These are phyloP conservation scores for Euphrasia confusa DNA, from an alignment of 257 asterid genomes.

Conservation along the genomic window DNA sequence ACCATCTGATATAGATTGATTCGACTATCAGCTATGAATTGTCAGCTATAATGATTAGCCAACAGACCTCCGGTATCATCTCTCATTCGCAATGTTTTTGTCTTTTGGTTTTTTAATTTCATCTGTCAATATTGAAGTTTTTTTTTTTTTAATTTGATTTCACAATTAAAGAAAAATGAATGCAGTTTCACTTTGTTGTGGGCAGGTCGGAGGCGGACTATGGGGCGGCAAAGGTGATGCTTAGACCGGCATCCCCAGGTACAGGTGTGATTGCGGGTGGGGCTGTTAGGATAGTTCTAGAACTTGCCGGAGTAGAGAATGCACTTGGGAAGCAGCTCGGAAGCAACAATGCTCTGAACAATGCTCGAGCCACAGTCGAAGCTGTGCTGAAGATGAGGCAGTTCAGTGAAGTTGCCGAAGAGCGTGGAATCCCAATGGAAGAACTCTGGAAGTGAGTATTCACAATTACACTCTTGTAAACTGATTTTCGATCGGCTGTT, in stretches of 20 bases:
- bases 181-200: not conserved
- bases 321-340: slow-evolving; percentile 96
- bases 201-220: slow-evolving; percentile 70
- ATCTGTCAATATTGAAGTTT: too few relatives aligned
- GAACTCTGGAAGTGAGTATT: slow-evolving; percentile 77
- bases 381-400: slow-evolving; percentile 87
- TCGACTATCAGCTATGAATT: too few relatives aligned
- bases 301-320: slow-evolving; percentile 87
- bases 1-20: too few relatives aligned
- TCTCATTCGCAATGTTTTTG: too few relatives aligned
- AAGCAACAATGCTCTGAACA: slow-evolving; percentile 89
- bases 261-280: slow-evolving; percentile 99
- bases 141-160: too few relatives aligned
- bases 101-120: too few relatives aligned
- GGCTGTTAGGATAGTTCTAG: slow-evolving; percentile 81
- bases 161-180: too few relatives aligned
- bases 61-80: too few relatives aligned
- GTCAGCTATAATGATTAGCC: too few relatives aligned
- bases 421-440: slow-evolving; percentile 97
- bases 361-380: slow-evolving; percentile 86
- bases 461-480: not conserved
- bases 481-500: not conserved
- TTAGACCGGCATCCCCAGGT: slow-evolving; percentile 93
- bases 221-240: slow-evolving; percentile 97
- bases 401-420: slow-evolving; percentile 76